Evolutionary conservation across 208 protist genomes (phyloP), one percentile per base, ranked within the genome.

Genomic region (Angomonas deanei): DNA sequence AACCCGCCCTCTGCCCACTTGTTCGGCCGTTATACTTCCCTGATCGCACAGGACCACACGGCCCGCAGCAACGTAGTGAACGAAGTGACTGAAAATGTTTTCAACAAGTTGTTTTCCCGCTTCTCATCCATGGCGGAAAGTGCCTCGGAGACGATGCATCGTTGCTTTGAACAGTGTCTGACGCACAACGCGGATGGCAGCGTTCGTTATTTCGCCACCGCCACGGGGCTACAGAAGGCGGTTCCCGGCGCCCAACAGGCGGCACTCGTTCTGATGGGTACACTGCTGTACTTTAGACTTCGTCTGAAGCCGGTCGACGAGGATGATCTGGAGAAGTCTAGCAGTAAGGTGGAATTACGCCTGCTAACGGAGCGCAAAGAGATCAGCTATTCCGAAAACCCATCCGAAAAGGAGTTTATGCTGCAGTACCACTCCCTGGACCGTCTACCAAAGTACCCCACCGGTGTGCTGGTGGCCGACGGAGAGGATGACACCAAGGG

Each of bases 261-360:
- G 0, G 82, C 75, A 10, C 58, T 95, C 32, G 64, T 89, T 6
- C 47, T 92, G 1, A 68, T 95, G 13, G 77, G 74, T 23, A 79
- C 72, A 46, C 64, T 95, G 23, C 17, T 92, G 38, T 95, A 93
- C 73, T 93, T 91, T 66, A 80, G 83, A 15, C 70, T 94, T 28
- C 71, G 79, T 53, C 66, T 88, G 47, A 48, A 32, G 13, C 46
- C 64, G 0, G 53, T 24, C 1, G 54, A 19, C 17, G 54, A 59
- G 8, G 49, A 57, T 15, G 34, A 28, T 23, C 17, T 19, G 28
- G 21, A 19, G 10, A 52, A 56, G 47, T 33, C 34, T 1, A 61
- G 47, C 8, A 69, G 66, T 42, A 70, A 66, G 56, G 78, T 67
- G 3, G 70, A 68, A 5, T 69, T 66, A 23, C 75, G 69, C 2